Evolutionary conservation across 768 basidiomycete genomes (phyloP).

Genomic region (Lyophyllum decastes): DNA sequence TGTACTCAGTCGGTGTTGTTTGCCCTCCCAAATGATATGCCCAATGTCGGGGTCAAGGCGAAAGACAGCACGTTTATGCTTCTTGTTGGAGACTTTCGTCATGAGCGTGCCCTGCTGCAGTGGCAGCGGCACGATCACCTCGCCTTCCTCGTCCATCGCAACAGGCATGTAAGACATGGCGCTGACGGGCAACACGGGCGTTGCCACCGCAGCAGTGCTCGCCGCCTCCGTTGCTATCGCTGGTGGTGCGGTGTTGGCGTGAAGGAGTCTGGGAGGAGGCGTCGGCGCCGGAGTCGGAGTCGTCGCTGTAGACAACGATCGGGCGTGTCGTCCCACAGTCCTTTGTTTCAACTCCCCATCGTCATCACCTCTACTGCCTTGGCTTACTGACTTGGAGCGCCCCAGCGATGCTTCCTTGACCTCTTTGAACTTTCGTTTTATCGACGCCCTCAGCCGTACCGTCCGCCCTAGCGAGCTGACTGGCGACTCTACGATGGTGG

Average conservation of each 20-base stretch:
- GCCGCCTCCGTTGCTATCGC: conserved; percentile 2
- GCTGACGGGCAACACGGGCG: conserved; percentile 9
- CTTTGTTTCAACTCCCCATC: background rate
- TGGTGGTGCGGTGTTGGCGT: conserved; percentile 1
- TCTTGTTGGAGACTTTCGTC: conserved; percentile 82
- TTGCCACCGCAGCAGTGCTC: conserved; percentile 2
- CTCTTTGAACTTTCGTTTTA: conserved; percentile 36
- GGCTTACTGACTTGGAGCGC: conserved; percentile 27
- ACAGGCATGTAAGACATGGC: background rate
- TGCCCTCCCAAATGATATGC: conserved; percentile 77
- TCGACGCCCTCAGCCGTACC: conserved; percentile 27
- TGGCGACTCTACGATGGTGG: conserved; percentile 1
- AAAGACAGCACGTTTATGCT: conserved; percentile 71
- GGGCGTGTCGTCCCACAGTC: conserved; percentile 4
- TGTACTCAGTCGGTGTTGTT: conserved; percentile 61
- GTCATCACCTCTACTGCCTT: conserved; percentile 1
- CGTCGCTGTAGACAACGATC: conserved; percentile 10
- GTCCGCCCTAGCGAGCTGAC: background rate
- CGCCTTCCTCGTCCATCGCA: conserved; percentile 15
- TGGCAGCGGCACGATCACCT: conserved; percentile 51
- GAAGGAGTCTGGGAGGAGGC: conserved; percentile 5
- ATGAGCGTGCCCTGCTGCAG: conserved; percentile 70
- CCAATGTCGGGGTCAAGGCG: conserved; percentile 79
- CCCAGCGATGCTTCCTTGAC: conserved; percentile 28
- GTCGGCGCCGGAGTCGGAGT: conserved; percentile 10